A percentile compares a stretch with the other conserved stretches of the same genome.
These are phyloP conservation scores for Ascochyta fabae DNA, from an alignment of 2,329 filamentous ascomycete genomes.

Conservation along the genomic window DNA sequence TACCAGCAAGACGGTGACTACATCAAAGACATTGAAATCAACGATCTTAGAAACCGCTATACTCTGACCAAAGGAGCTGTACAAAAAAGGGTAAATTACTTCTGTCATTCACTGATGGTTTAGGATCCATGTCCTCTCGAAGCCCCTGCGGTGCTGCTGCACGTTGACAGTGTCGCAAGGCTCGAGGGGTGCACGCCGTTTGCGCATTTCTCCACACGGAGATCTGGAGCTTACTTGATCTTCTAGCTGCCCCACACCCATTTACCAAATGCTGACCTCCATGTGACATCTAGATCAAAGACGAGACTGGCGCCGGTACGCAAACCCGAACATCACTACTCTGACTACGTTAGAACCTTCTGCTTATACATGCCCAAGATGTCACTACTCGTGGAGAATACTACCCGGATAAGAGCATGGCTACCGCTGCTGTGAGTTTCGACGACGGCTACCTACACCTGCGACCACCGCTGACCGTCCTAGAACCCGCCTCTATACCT, in stretches of 20 bases:
- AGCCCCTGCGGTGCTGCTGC: slow-evolving; percentile 42
- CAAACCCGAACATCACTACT: slow-evolving; percentile 72
- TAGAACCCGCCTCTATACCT: slow-evolving; percentile 94
- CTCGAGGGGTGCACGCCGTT: slow-evolving; percentile 38
- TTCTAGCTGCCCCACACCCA: slow-evolving; percentile 57
- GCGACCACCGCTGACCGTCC: not conserved
- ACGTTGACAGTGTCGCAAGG: slow-evolving; percentile 64
- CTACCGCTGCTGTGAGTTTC: slow-evolving; percentile 76
- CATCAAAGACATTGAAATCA: slow-evolving; percentile 99
- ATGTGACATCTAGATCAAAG: slow-evolving; percentile 96
- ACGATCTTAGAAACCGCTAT: slow-evolving; percentile 95
- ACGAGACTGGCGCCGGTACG: slow-evolving; percentile 99
- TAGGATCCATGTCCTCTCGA: slow-evolving; percentile 52
- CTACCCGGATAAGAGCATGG: slow-evolving; percentile 97
- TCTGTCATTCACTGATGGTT: slow-evolving; percentile 72
- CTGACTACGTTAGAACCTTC: slow-evolving; percentile 60
- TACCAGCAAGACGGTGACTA: slow-evolving; percentile 97
- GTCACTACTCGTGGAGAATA: slow-evolving; percentile 97
- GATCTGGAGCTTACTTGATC: slow-evolving; percentile 57
- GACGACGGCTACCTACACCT: not conserved
- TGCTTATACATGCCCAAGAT: slow-evolving; percentile 79
- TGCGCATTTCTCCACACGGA: slow-evolving; percentile 45
- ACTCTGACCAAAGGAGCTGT: slow-evolving; percentile 95
- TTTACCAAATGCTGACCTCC: slow-evolving; percentile 92
- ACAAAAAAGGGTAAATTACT: slow-evolving; percentile 98